These are phyloP conservation scores for Thelephora terrestris DNA, from an alignment of 1,284 basidiomycete species.

Conservation along the genomic window DNA sequence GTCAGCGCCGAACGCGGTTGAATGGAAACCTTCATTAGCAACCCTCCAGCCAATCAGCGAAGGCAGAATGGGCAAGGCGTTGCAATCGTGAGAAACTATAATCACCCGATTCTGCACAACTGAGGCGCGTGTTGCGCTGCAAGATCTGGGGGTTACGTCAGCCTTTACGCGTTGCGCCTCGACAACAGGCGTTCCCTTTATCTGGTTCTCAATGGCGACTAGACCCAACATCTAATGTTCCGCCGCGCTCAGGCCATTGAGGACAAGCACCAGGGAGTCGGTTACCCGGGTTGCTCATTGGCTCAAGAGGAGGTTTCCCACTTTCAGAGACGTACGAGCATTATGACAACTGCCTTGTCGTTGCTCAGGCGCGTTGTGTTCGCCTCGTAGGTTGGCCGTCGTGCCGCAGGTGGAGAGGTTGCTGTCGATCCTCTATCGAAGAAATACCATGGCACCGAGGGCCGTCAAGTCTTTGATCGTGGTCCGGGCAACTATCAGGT, in stretches of 20 bases:
- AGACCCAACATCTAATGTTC: too few species aligned
- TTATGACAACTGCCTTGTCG: constrained; percentile 38
- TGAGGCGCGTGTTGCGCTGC: too few species aligned
- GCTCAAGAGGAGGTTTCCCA: too few species aligned
- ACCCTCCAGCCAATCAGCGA: neutral
- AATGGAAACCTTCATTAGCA: neutral
- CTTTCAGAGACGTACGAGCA: constrained; percentile 40
- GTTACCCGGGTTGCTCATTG: too few species aligned
- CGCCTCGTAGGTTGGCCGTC: constrained; percentile 50
- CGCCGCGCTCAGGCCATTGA: too few species aligned
- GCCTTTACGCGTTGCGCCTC: too few species aligned
- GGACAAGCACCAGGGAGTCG: too few species aligned
- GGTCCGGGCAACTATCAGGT: constrained; percentile 55
- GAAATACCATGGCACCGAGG: constrained; percentile 43
- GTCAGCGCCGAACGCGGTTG: too few species aligned
- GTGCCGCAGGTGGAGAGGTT: constrained; percentile 57
- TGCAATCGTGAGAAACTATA: neutral
- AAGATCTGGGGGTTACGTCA: too few species aligned
- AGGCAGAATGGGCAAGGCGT: neutral
- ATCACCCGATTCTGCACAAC: neutral
- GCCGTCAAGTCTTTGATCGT: constrained; percentile 41
- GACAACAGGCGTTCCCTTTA: too few species aligned
- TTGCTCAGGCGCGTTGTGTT: constrained; percentile 47
- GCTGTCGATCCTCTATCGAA: constrained; percentile 62
- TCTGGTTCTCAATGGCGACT: too few species aligned